A percentile compares a stretch with the other conserved stretches of the same genome.
Conservation (phyloP, 306 rosid genomes). For the Medicago ruthenica region DNA sequence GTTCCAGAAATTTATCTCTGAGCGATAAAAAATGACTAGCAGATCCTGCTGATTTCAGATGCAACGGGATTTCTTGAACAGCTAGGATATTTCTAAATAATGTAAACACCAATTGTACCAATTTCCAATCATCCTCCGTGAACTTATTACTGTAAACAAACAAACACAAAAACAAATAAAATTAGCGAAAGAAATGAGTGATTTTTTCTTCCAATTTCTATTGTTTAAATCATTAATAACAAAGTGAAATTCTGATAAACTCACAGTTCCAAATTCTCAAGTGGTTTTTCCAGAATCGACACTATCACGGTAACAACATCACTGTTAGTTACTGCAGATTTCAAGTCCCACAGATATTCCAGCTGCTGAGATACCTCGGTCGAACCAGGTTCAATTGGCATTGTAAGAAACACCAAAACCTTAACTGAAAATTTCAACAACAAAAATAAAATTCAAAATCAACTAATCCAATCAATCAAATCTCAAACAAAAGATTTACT, state of each 20-base stretch:
- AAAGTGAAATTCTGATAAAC: slow-evolving; percentile 35
- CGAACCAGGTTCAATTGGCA: slow-evolving; percentile 87
- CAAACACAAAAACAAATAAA: slow-evolving; percentile 1
- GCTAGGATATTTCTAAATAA: slow-evolving; percentile 83
- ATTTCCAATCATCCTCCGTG: slow-evolving; percentile 96
- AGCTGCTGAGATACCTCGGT: slow-evolving; percentile 73
- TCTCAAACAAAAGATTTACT: neutral
- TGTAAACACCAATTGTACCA: slow-evolving; percentile 87
- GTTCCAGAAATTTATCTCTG: slow-evolving; percentile 83
- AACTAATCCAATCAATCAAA: slow-evolving; percentile 14
- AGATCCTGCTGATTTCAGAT: slow-evolving; percentile 74
- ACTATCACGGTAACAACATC: slow-evolving; percentile 65
- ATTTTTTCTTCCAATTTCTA: slow-evolving; percentile 10
- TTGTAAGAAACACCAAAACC: slow-evolving; percentile 88
- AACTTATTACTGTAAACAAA: slow-evolving; percentile 64
- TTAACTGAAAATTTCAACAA: slow-evolving; percentile 58
- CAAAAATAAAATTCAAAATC: neutral
- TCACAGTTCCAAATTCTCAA: slow-evolving; percentile 90
- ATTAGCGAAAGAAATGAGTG: neutral
- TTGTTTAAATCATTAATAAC: slow-evolving; percentile 12
- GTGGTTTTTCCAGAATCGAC: slow-evolving; percentile 75
- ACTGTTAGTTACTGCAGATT: slow-evolving; percentile 72
- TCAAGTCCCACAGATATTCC: slow-evolving; percentile 85
- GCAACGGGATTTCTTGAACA: slow-evolving; percentile 81
- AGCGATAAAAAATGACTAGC: slow-evolving; percentile 68